phyloP scores from a whole-genome alignment of 2,329 filamentous ascomycete species.

The Bipolaris victoriae region DNA sequence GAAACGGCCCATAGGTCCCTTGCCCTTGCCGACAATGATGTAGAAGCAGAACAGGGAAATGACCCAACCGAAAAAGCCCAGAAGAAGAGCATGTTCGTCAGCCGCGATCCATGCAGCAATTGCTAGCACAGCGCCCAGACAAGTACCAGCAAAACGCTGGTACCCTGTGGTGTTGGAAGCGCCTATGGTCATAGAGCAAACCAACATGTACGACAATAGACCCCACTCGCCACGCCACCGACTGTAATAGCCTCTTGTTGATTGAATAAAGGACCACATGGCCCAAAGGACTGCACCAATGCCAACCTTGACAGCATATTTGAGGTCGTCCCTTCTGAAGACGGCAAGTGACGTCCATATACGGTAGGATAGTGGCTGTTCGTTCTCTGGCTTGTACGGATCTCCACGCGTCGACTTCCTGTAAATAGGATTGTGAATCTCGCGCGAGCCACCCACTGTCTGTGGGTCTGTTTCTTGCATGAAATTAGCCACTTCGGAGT shows the following conservation, averaged over 20 bases:
- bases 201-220: slow-evolving; percentile 94
- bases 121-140: slow-evolving; percentile 78
- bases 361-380: slow-evolving; percentile 52
- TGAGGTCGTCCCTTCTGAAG: slow-evolving; percentile 69
- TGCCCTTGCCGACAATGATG: slow-evolving; percentile 81
- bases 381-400: slow-evolving; percentile 35
- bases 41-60: slow-evolving; percentile 86
- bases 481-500: slow-evolving; percentile 34
- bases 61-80: slow-evolving; percentile 82
- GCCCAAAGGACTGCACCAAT: slow-evolving; percentile 88
- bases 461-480: slow-evolving; percentile 36
- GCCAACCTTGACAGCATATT: slow-evolving; percentile 91
- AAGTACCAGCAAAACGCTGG: slow-evolving; percentile 84
- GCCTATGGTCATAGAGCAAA: slow-evolving; percentile 96
- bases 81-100: slow-evolving; percentile 72
- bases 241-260: slow-evolving; percentile 78
- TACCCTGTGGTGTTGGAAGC: slow-evolving; percentile 92
- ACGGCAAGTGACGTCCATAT: slow-evolving; percentile 63
- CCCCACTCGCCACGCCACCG: slow-evolving; percentile 98
- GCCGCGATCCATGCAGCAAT: slow-evolving; percentile 79
- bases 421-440: slow-evolving; percentile 46
- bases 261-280: slow-evolving; percentile 81
- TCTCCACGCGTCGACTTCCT: slow-evolving; percentile 36
- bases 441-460: slow-evolving; percentile 38
- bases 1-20: slow-evolving; percentile 89